Conservation (phyloP, 257 asterid genomes). For the Solanum commersonii region DNA sequence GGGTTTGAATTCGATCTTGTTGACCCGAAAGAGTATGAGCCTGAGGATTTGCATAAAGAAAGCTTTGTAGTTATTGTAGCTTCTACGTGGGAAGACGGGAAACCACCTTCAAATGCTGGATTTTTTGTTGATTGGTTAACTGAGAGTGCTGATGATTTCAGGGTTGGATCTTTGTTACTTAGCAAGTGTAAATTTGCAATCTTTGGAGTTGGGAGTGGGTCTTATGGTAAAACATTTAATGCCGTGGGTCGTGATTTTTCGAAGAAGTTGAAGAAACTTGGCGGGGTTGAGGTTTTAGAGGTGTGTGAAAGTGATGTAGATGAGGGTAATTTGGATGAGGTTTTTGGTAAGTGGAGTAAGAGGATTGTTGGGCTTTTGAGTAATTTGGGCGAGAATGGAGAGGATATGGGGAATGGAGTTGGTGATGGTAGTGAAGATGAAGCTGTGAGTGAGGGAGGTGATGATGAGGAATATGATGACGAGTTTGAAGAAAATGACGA, state of each 20-base stretch:
- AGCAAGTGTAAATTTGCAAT: conserved; percentile 56
- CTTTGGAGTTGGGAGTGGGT: conserved; percentile 86
- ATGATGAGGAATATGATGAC: conserved; percentile 14
- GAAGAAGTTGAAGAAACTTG: conserved; percentile 51
- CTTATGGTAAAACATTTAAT: conserved; percentile 62
- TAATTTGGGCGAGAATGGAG: conserved; percentile 18
- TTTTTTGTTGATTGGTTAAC: conserved; percentile 78
- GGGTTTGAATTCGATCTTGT: conserved; percentile 51
- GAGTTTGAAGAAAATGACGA: conserved; percentile 18
- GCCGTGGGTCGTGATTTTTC: conserved; percentile 52
- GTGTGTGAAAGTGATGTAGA: conserved; percentile 78
- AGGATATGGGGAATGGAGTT: conserved; percentile 11
- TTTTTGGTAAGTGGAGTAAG: conserved; percentile 70
- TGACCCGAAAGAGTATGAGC: conserved; percentile 80
- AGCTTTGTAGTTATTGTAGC: conserved; percentile 48
- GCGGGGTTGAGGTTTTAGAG: conserved; percentile 62
- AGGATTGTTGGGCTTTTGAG: conserved; percentile 47
- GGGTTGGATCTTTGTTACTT: conserved; percentile 76
- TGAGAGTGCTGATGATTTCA: conserved; percentile 89
- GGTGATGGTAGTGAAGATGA: conserved; percentile 38
- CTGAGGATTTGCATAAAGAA: conserved; percentile 79
- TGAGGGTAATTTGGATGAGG: conserved; percentile 52
- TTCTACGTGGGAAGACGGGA: conserved; percentile 94
- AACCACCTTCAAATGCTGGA: conserved; percentile 54
- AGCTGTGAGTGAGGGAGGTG: conserved; percentile 37